Evolutionary conservation across 768 basidiomycete species (phyloP).

Genomic region (Amyloporia xantha): DNA sequence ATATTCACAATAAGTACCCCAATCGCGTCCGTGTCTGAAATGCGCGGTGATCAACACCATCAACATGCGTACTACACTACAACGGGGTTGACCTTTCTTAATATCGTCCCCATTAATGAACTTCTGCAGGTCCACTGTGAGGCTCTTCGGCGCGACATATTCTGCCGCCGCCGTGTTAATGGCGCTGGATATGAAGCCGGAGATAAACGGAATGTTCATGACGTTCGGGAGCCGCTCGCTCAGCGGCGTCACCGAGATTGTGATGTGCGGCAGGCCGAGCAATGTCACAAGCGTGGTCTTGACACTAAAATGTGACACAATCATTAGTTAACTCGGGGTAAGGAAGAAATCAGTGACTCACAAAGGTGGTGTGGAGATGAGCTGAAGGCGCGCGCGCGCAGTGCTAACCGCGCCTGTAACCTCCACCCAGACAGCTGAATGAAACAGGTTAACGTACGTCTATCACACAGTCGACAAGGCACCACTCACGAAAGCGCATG

Average conservation of each 20-base stretch:
- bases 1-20: constrained; percentile 65
- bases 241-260: constrained; percentile 60
- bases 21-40: constrained; percentile 43
- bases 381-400: constrained; percentile 60
- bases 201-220: constrained; percentile 71
- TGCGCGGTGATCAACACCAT: no score
- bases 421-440: constrained; percentile 64
- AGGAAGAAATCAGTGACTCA: constrained; percentile 4
- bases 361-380: constrained; percentile 69
- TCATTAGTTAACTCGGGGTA: constrained; percentile 19
- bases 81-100: constrained; percentile 43
- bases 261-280: constrained; percentile 63
- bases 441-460: constrained; percentile 9
- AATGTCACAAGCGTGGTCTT: constrained; percentile 49
- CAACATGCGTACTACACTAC: not conserved
- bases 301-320: constrained; percentile 23
- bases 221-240: constrained; percentile 60
- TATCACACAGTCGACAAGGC: not conserved
- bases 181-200: constrained; percentile 58
- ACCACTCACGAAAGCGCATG: constrained; percentile 22
- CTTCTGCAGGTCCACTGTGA: constrained; percentile 64
- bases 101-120: constrained; percentile 51
- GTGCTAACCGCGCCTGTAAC: constrained; percentile 60
- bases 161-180: constrained; percentile 56
- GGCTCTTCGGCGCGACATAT: constrained; percentile 65